phyloP scores from a whole-genome alignment of 2,329 filamentous ascomycete genomes.

The Colletotrichum shisoi region DNA sequence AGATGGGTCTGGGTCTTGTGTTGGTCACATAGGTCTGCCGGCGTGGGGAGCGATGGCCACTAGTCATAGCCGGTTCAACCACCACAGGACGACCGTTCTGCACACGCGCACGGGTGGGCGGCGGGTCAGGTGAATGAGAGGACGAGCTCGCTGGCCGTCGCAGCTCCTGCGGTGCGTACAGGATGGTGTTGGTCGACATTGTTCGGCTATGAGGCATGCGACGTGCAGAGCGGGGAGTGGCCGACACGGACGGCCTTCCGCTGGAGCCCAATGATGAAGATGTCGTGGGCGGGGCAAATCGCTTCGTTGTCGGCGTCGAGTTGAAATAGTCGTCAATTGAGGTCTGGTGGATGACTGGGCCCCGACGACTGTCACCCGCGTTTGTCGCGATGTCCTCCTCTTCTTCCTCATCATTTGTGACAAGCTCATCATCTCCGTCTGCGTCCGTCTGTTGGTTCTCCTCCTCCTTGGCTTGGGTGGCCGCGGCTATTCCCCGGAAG shows the following conservation, averaged over 20 bases:
- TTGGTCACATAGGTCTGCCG: slow-evolving; percentile 54
- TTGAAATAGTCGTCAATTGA: slow-evolving; percentile 63
- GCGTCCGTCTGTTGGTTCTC: slow-evolving; percentile 75
- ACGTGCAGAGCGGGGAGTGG: slow-evolving; percentile 49
- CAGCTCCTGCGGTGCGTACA: slow-evolving; percentile 74
- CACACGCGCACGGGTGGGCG: slow-evolving; percentile 46
- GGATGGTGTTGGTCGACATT: slow-evolving; percentile 80
- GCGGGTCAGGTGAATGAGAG: slow-evolving; percentile 52
- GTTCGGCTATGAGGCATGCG: slow-evolving; percentile 72
- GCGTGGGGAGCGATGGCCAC: slow-evolving; percentile 58
- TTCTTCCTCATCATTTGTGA: slow-evolving; percentile 79
- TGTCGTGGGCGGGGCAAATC: slow-evolving; percentile 46
- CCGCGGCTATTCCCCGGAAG: slow-evolving; percentile 36
- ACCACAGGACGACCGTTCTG: slow-evolving; percentile 40
- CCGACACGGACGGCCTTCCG: slow-evolving; percentile 40
- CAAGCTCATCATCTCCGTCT: slow-evolving; percentile 89
- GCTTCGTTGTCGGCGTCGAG: slow-evolving; percentile 55
- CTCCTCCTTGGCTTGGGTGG: slow-evolving; percentile 46
- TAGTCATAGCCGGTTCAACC: slow-evolving; percentile 50
- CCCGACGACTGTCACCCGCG: slow-evolving; percentile 47
- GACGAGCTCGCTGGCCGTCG: slow-evolving; percentile 52
- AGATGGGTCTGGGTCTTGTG: slow-evolving; percentile 65
- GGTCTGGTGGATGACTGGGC: slow-evolving; percentile 36
- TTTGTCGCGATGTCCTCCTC: slow-evolving; percentile 61
- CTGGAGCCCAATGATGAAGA: slow-evolving; percentile 47